Base-by-base conservation (phyloP, 768 basidiomycete genomes). In the Gautieria morchelliformis region DNA sequence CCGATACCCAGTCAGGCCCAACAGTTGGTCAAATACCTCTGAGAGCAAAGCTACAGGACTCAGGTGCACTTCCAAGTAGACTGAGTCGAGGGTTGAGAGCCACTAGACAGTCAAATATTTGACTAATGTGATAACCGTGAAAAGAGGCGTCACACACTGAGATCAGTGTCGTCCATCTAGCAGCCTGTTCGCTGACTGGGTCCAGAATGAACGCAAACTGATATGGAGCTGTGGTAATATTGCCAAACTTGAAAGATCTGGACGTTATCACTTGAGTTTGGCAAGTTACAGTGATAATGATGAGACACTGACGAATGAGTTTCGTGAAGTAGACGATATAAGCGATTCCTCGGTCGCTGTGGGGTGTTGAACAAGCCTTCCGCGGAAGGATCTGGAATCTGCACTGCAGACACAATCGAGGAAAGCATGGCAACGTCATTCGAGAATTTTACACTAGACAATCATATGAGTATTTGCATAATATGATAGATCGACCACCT, bases 81-180 rank as follows among this genome's bases (percentile, higher is more conserved):
- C 75, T 52, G 81, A 80, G 0, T 85, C 82, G 46, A 87, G 73
- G 32, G 77, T 76, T 3, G 79, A 71, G 2, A 85, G 65, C 85
- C 87, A 87, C 83, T 87, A 62, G n/a, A 59, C 11, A 60, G 41
- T 49, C 20, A 20, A 51, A 17, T 30, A 22, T 44, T 40, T 64
- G 27, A 44, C 32, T 37, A 10, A 35, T 46, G 24, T n/a, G 22
- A 41, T 37, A 24, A 9, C 3, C 3, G 10, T 20, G 27, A 35
- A 11, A 20, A 39, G 20, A 22, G 30, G 12, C 47, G 22, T 24
- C 30, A 51, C 75, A 59, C 59, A 93, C 92, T 70, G 85, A 75
- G 24, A 95, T 68, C 41, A 97, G 65, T 57, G 85, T 80, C 1
- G 89, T 81, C 87, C 92, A 96, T 62, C 84, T 85, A 67, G 97